Percentiles rank a stretch among this genome's conserved stretches.
phyloP scores from a whole-genome alignment of 2,329 filamentous ascomycete species.

The Calonectria honghensis region DNA sequence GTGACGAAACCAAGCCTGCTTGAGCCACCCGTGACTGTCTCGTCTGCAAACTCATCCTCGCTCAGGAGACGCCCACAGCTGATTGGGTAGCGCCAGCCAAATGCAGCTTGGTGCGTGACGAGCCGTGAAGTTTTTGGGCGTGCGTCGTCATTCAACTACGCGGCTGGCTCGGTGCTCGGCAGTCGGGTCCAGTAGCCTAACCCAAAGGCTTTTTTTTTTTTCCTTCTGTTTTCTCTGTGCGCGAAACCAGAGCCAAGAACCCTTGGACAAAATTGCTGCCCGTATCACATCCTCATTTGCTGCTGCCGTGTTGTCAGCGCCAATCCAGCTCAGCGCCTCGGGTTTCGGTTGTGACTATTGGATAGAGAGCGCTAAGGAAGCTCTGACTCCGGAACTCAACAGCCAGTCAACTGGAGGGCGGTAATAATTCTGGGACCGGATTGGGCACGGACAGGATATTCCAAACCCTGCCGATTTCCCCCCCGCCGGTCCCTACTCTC shows the following conservation, averaged over 20 bases:
- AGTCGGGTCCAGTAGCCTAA: constrained; percentile 22
- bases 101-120: constrained; percentile 25
- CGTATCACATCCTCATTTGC: constrained; percentile 31
- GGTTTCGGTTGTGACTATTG: constrained; percentile 32
- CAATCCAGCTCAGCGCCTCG: constrained; percentile 35
- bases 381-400: constrained; percentile 35
- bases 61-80: constrained; percentile 17
- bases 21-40: constrained; percentile 28
- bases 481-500: not conserved
- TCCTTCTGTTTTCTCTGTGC: not conserved
- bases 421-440: constrained; percentile 35
- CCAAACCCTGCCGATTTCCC: constrained; percentile 14
- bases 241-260: constrained; percentile 16
- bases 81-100: constrained; percentile 26
- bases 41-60: constrained; percentile 24
- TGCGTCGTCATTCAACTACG: constrained; percentile 40
- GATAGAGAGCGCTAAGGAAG: constrained; percentile 25
- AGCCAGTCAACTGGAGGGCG: constrained; percentile 41
- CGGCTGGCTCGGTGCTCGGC: constrained; percentile 23
- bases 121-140: constrained; percentile 6
- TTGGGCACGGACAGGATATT: not conserved
- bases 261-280: constrained; percentile 46
- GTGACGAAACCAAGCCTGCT: constrained; percentile 36
- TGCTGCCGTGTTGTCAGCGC: constrained; percentile 40
- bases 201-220: not conserved